A percentile compares a stretch with the other conserved stretches of the same genome.
Evolutionary conservation across 1,284 basidiomycete species (phyloP).

Genomic region (Cutaneotrichosporon curvatum): DNA sequence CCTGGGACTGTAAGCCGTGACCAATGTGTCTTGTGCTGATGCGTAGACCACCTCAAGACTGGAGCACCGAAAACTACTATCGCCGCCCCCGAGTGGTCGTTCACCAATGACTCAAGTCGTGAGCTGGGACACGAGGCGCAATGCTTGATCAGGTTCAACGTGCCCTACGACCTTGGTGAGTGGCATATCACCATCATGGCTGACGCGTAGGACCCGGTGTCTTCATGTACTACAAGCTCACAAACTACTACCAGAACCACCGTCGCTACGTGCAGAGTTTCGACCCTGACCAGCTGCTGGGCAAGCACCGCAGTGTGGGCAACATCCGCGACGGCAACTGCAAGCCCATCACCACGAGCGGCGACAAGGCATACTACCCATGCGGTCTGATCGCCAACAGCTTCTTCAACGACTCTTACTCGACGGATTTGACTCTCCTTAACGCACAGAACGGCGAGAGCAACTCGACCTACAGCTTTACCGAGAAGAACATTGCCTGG

Average conservation of each 20-base stretch:
- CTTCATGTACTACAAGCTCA: slow-evolving; percentile 94
- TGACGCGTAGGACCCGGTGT: slow-evolving; percentile 54
- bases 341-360: slow-evolving; percentile 67
- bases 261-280: slow-evolving; percentile 93
- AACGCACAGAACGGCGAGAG: slow-evolving; percentile 52
- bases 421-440: slow-evolving; percentile 54
- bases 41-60: slow-evolving; percentile 32
- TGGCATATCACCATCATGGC: background rate
- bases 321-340: slow-evolving; percentile 69
- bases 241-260: slow-evolving; percentile 97
- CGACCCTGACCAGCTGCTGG: slow-evolving; percentile 76
- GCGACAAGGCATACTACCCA: slow-evolving; percentile 68
- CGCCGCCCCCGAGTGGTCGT: slow-evolving; percentile 60
- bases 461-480: slow-evolving; percentile 64
- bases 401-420: slow-evolving; percentile 90
- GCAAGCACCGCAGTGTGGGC: slow-evolving; percentile 50
- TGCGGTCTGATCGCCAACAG: slow-evolving; percentile 98
- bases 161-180: slow-evolving; percentile 65
- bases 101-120: slow-evolving; percentile 49
- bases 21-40: background rate
- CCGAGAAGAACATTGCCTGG: slow-evolving; percentile 83
- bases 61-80: slow-evolving; percentile 51
- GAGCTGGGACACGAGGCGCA: slow-evolving; percentile 52
- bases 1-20: slow-evolving; percentile 59
- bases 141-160: slow-evolving; percentile 71